These are phyloP conservation scores for Chlamydomonas incerta DNA, from an alignment of 139 green algal genomes.

Conservation along the genomic window DNA sequence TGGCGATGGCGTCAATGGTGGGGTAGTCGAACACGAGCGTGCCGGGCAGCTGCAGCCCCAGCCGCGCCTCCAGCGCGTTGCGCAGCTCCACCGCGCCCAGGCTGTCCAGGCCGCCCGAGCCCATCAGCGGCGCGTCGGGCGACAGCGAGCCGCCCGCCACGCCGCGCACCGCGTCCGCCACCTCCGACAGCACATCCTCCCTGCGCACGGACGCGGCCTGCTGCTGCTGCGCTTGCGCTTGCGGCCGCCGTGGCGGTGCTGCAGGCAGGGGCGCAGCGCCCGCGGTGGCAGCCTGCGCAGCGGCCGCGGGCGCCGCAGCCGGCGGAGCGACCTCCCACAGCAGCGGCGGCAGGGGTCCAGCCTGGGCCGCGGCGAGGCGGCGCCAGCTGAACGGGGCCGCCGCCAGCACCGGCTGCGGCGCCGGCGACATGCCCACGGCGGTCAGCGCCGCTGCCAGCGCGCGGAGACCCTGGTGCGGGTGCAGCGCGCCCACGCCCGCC, in stretches of 20 bases:
- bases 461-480: constrained; percentile 53
- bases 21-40: constrained; percentile 84
- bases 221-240: no score
- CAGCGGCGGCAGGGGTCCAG: background rate
- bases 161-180: background rate
- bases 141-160: constrained; percentile 43
- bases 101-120: constrained; percentile 79
- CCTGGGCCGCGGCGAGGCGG: constrained; percentile 29
- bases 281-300: no score
- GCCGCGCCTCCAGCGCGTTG: constrained; percentile 73
- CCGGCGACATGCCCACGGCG: background rate
- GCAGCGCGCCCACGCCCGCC: constrained; percentile 69
- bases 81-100: constrained; percentile 87
- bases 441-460: constrained; percentile 61
- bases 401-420: constrained; percentile 36
- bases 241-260: no score
- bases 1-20: constrained; percentile 59
- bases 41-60: constrained; percentile 59
- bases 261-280: no score
- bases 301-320: no score
- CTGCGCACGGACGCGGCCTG: no score
- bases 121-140: constrained; percentile 74
- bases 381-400: constrained; percentile 64
- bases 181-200: background rate
- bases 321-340: constrained; percentile 6